Conservation (phyloP, 2,329 filamentous ascomycete genomes). For the Capronia epimyces region DNA sequence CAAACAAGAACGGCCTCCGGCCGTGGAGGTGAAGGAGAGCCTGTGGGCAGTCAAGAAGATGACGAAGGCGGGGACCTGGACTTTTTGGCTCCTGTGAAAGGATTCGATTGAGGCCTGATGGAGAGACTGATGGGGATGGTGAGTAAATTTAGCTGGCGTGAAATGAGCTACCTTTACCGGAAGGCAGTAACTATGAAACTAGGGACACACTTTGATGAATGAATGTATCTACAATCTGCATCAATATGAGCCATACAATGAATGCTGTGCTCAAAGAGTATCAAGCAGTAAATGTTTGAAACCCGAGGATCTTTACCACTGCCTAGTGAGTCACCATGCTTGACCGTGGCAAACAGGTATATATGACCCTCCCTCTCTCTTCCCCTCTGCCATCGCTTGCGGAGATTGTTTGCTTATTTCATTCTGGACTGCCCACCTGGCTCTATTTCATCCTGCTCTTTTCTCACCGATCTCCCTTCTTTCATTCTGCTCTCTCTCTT, state of each 20-base stretch:
- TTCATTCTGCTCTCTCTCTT: too few species aligned
- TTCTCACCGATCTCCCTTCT: too few species aligned
- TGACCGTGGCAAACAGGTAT: not conserved
- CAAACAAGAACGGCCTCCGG: not conserved
- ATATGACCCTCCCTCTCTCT: not conserved
- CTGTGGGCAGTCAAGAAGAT: not conserved
- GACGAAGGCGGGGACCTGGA: constrained; percentile 4
- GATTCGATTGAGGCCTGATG: not conserved
- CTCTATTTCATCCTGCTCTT: too few species aligned
- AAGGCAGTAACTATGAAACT: not conserved
- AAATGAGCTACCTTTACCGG: not conserved
- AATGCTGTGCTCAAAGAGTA: not conserved
- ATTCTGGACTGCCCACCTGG: too few species aligned
- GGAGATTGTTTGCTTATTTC: not conserved
- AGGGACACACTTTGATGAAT: not conserved
- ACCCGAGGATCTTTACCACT: not conserved
- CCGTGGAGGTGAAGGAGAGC: not conserved
- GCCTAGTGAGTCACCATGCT: not conserved
- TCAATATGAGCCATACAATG: constrained; percentile 1
- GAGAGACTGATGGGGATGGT: not conserved
- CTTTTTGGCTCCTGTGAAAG: constrained; percentile 14
- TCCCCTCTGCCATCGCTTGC: too few species aligned
- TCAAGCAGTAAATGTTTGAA: not conserved
- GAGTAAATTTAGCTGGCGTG: not conserved
- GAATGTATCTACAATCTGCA: not conserved